Evolutionary conservation across 2,329 filamentous ascomycete genomes (phyloP), one percentile per base, ranked within the genome.

Genomic region (Fusarium solani-melongenae): DNA sequence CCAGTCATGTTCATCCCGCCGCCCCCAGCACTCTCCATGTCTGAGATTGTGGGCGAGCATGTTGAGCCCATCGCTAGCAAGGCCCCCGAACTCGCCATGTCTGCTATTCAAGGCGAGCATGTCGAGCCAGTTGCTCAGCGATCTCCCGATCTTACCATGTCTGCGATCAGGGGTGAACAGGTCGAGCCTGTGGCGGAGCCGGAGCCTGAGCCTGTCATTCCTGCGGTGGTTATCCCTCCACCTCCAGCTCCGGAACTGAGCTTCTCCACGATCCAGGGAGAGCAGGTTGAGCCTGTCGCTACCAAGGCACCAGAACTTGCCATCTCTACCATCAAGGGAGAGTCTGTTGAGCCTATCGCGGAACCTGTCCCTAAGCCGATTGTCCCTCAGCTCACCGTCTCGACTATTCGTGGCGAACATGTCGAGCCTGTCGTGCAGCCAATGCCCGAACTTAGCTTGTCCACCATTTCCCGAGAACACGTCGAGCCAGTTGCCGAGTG

Each of bases 51-150:
- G n/a, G 59, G 55, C 41, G 61, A 75, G 36, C 57, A 75, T 5
- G 41, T 73, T 41, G 80, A 83, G 62, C 82, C 82, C 5, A 56
- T 81, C 11, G 72, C 39, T 22, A 60, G 29, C 22, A 67, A 63
- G 66, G 59, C 53, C 14, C 72, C 72, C 9, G 60, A 72, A 39
- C 69, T 73, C 27, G 64, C 55, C 36, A 67, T 78, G 59, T 77
- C 76, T 24, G 53, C 39, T 20, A 71, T 62, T 69, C 80, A 58
- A 67, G 70, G 31, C 66, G 80, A 56, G 76, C 79, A 53, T 39
- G 56, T 73, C 66, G 46, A 73, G 24, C 71, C 71, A 3, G 8
- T 74, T 31, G 46, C 67, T 12, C 60, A 49, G 12, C 58, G 51
- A 29, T 33, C 53, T 36, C 65, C 72, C 5, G 33, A 67, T 41